These are phyloP conservation scores for Knoxdaviesia capensis DNA, from an alignment of 2,329 filamentous ascomycete species.

Conservation along the genomic window DNA sequence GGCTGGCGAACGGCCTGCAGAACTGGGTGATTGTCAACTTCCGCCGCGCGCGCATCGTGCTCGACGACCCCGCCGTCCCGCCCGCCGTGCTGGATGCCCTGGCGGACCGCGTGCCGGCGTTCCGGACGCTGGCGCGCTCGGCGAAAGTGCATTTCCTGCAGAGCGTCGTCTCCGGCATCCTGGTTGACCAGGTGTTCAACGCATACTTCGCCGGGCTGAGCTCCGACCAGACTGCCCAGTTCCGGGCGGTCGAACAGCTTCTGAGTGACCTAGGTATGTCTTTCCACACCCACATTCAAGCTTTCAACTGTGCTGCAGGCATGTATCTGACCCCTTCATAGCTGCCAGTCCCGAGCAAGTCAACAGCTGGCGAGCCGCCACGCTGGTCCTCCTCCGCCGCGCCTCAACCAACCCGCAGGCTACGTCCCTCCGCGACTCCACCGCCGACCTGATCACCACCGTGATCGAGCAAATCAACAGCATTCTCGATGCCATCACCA, in stretches of 20 bases:
- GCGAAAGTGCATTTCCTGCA: constrained; percentile 43
- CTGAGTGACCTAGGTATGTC: constrained; percentile 13
- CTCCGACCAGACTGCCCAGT: constrained; percentile 26
- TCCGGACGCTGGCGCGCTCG: constrained; percentile 28
- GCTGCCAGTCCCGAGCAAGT: constrained; percentile 28
- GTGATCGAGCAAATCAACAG: constrained; percentile 18
- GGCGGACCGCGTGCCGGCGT: constrained; percentile 32
- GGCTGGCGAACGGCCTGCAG: constrained; percentile 46
- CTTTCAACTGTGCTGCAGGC: neutral
- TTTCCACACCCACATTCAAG: too few relatives aligned
- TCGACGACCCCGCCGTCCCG: constrained; percentile 11
- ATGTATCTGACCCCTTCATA: constrained; percentile 3
- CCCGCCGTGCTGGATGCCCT: constrained; percentile 18
- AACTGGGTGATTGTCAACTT: constrained; percentile 59
- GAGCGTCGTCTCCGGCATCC: constrained; percentile 34
- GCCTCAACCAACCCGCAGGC: constrained; percentile 10
- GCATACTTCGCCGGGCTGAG: constrained; percentile 44
- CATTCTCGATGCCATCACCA: constrained; percentile 27
- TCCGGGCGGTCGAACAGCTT: constrained; percentile 27
- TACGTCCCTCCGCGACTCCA: constrained; percentile 4
- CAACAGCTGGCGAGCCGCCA: constrained; percentile 48
- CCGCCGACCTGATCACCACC: constrained; percentile 21
- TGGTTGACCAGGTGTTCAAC: constrained; percentile 41
- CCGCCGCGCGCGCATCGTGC: constrained; percentile 35
- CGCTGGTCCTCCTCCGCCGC: constrained; percentile 36